These are phyloP conservation scores for Alternaria angustiovoidea DNA, from an alignment of 2,329 filamentous ascomycete genomes.

Conservation along the genomic window DNA sequence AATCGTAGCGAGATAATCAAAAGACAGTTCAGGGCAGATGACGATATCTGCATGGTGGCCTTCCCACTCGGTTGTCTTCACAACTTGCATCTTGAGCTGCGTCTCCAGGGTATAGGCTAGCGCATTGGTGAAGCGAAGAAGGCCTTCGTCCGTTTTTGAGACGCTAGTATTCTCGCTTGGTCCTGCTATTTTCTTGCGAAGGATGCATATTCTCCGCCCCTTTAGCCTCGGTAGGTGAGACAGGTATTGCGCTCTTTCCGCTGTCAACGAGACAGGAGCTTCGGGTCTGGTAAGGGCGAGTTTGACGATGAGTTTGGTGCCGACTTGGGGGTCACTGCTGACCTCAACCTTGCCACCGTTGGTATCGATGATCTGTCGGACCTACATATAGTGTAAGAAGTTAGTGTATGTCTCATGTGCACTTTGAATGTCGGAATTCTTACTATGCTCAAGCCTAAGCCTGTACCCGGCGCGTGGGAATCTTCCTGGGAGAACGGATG, in stretches of 20 bases:
- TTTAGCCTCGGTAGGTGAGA: constrained; percentile 28
- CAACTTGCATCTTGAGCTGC: constrained; percentile 38
- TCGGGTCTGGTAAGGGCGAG: constrained; percentile 24
- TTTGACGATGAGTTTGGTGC: constrained; percentile 31
- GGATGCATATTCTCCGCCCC: constrained; percentile 37
- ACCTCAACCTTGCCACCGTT: constrained; percentile 42
- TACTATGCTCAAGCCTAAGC: constrained; percentile 34
- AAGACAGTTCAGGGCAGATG: constrained; percentile 44
- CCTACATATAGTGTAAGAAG: neutral
- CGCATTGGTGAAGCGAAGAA: constrained; percentile 31
- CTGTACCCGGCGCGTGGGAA: constrained; percentile 28
- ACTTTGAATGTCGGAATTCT: neutral
- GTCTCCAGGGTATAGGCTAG: constrained; percentile 31
- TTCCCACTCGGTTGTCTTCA: constrained; percentile 35
- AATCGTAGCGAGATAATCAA: constrained; percentile 42
- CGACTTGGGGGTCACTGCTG: constrained; percentile 27
- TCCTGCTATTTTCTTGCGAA: constrained; percentile 19
- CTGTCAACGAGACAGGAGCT: neutral
- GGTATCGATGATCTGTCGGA: constrained; percentile 39
- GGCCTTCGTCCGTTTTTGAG: constrained; percentile 23
- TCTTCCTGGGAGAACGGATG: constrained; percentile 49
- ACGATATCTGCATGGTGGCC: constrained; percentile 38
- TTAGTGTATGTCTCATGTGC: neutral
- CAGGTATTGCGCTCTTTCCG: constrained; percentile 23
- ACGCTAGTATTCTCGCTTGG: neutral